Evolutionary conservation across 2,329 filamentous ascomycete species (phyloP), one percentile per base, ranked within the genome.

Genomic region (Pleurostoma richardsiae): DNA sequence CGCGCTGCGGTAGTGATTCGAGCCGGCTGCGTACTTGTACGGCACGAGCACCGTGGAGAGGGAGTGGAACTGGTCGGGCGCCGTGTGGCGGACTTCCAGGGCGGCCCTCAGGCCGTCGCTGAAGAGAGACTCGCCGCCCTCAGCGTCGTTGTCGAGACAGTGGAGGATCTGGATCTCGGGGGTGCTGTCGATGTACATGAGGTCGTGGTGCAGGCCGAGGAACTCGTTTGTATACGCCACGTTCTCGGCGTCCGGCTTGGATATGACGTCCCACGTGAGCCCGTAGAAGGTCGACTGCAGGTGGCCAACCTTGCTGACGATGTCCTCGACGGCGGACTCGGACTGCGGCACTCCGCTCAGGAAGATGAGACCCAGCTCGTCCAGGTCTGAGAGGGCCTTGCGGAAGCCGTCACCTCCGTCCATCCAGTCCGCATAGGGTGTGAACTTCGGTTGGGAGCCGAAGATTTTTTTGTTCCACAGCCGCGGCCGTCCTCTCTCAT

Each of bases 221-320:
- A 84, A 85, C 42, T 85, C 77, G 59, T 79, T 85, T 1, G 92
- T 96, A 68, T 97, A 90, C 7, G 94, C 92, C 4, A 96, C 88
- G 62, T 97, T 97, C 61, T 92, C 90, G 28, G 91, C 89, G 46
- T 88, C 65, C 2, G 86, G 85, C 45, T 95, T 86, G 4, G 85
- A 89, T 45, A 83, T 80, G 10, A 97, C 92, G 65, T 96, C 87
- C 83, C 91, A 97, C 0, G 90, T 95, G 55, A 77, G 74, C 39
- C 94, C 94, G 65, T 97, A 97, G 61, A 97, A 94, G 6, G 91
- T 94, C 56, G 90, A 83, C 59, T 90, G 86, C 29, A 96, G 69
- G 31, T 80, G 80, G 1, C 90, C 91, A 49, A 97, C 87, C 44
- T 83, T 80, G 4, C 74, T 72, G 3, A 83, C 86, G 48, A 97